Evolutionary conservation across 768 basidiomycete genomes (phyloP), one percentile per base, ranked within the genome.

Genomic region (Hygrocybe coccinea): DNA sequence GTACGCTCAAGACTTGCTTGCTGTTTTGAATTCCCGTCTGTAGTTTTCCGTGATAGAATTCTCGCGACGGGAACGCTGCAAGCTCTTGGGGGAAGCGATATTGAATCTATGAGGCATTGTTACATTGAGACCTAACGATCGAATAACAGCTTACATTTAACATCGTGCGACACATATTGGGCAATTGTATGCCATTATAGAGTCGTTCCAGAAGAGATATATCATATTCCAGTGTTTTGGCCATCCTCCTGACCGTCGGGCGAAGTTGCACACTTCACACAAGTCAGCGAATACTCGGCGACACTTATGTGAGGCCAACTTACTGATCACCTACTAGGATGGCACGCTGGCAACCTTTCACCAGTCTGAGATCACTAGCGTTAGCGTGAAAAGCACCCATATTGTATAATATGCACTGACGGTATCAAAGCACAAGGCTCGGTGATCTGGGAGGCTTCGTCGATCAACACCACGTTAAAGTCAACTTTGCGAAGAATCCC

Each of bases 261-360:
- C 85, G 77, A 7, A 87, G 73, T 64, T 87, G 86, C 21, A 86
- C 84, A 56, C 85, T 87, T 55, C 38, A 9, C 37, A 57, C 45
- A n/a, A n/a, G 14, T 17, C 41, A 17, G n/a, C 10, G 1, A 19
- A 14, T 52, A 53, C 17, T 34, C 19, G 17, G 14, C n/a, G 2
- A 45, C 39, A 15, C 14, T 24, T 2, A 5, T 37, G 39, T n/a
- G 8, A 17, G 8, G 45, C 45, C 19, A 19, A 72, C 83, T 71
- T 60, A 87, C 86, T 87, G 85, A 60, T 87, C 84, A 9, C 86
- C 86, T 3, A 87, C 85, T 11, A 87, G 69, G 5, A 86, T 76
- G 0, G 80, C 84, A 47, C 76, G 69, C 47, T 69, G 66, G 43
- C 80, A 77, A 2, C 83, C 85, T 62, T 87, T 87, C 9, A 85